phyloP scores from a whole-genome alignment of 2,329 filamentous ascomycete genomes.

The Cryphonectria japonica region DNA sequence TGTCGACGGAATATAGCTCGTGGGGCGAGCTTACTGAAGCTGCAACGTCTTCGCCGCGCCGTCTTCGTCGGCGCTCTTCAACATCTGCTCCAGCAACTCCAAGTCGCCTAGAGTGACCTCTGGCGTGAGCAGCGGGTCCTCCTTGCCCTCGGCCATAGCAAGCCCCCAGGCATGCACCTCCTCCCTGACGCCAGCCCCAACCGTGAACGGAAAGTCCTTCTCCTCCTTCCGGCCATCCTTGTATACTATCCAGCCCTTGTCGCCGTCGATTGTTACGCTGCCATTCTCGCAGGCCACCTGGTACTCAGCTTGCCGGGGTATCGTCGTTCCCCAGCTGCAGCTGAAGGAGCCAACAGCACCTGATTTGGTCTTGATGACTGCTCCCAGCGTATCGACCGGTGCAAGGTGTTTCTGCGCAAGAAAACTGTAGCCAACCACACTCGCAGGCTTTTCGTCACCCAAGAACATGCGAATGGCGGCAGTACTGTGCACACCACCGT shows the following conservation, averaged over 20 bases:
- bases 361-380: slow-evolving; percentile 56
- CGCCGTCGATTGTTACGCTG: slow-evolving; percentile 52
- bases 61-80: slow-evolving; percentile 50
- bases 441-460: slow-evolving; percentile 45
- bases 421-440: slow-evolving; percentile 57
- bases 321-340: slow-evolving; percentile 60
- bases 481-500: slow-evolving; percentile 71
- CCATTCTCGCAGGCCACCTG: slow-evolving; percentile 62
- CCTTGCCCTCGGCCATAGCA: slow-evolving; percentile 50
- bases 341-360: slow-evolving; percentile 61
- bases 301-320: slow-evolving; percentile 55
- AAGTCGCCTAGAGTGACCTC: slow-evolving; percentile 65
- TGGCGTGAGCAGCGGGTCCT: slow-evolving; percentile 55
- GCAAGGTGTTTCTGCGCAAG: slow-evolving; percentile 59
- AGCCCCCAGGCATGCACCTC: slow-evolving; percentile 66
- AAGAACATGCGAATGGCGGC: slow-evolving; percentile 64
- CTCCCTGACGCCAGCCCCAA: slow-evolving; percentile 54
- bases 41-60: slow-evolving; percentile 47
- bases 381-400: slow-evolving; percentile 67
- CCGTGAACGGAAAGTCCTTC: slow-evolving; percentile 25
- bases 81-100: slow-evolving; percentile 59
- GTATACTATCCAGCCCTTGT: slow-evolving; percentile 36
- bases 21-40: slow-evolving; percentile 37
- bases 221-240: slow-evolving; percentile 35
- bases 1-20: background rate